Base-by-base conservation (phyloP, 2,329 filamentous ascomycete species). In the Dactylonectria estremocensis region DNA sequence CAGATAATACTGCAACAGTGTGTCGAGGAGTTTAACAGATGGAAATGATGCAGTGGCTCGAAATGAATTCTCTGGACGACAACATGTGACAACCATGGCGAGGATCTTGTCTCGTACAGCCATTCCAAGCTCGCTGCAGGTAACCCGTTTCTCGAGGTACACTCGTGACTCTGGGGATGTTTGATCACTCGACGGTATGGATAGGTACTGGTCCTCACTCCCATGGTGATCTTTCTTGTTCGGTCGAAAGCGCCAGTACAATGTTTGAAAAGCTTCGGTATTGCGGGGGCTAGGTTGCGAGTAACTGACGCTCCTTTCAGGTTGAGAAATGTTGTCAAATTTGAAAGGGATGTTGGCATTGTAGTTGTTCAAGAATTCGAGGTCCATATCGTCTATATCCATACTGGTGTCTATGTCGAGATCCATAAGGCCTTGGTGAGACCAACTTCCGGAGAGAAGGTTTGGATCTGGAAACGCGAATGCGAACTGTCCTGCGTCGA, bases 1-100 rank as follows among this genome's bases (percentile, higher is more conserved):
- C 5, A 83, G 72, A 37, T 78, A 83, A n/a, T 77, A 79, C 55
- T 83, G 81, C 0, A 84, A 74, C 0, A 84, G 69, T 0, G 77
- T 78, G 46, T 83, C 80, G 6, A 84, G 66, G 1, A 83, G 63
- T 35, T 83, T 80, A 0, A 79, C 77, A 0, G 79, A 80, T 0
- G 83, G 83, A 11, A 84, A 83, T 0, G 80, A 82, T 5, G 80
- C 77, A 16, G 82, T 78, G 0, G 73, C 74, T 24, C 72, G 72
- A 0, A 76, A 69, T 0, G 74, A 22, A 7, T 76, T 72, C 18
- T 77, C 77, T 1, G 73, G 68, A 0, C 69, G 69, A n/a, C 76
- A 78, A 5, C 75, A 75, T 3, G 73, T 71, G 8, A 78, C 76
- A 1, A 78, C 72, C 43, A 77, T 72, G 18, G 75, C 74, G 10